A percentile compares a stretch with the other conserved stretches of the same genome.
phyloP scores from a whole-genome alignment of 2,329 filamentous ascomycete genomes.

The Nothophoma quercina region DNA sequence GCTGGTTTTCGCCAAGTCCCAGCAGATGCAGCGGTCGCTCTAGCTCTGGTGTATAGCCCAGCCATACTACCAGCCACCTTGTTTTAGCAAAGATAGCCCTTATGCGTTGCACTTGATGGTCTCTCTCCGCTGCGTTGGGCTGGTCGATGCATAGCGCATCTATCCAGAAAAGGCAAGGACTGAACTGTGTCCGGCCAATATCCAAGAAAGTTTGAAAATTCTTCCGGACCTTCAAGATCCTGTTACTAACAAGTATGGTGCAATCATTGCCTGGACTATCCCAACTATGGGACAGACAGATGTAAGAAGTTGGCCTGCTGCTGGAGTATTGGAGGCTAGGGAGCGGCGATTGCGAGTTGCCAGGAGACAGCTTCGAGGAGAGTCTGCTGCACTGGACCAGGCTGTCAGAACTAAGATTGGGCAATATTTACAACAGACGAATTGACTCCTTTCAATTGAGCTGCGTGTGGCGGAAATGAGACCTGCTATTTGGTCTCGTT shows the following conservation, averaged over 20 bases:
- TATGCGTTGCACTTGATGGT: slow-evolving; percentile 8
- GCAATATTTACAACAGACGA: neutral
- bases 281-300: neutral
- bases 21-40: neutral
- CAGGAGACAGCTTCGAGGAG: neutral
- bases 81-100: neutral
- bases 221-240: neutral
- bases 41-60: neutral
- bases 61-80: neutral
- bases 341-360: neutral
- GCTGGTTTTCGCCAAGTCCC: neutral
- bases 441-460: neutral
- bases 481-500: no score
- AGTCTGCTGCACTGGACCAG: neutral
- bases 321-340: neutral
- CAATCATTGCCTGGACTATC: neutral
- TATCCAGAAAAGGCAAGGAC: neutral
- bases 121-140: neutral
- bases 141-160: slow-evolving; percentile 6
- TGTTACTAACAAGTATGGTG: neutral
- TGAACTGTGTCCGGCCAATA: neutral
- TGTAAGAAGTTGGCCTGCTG: neutral
- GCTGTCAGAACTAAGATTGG: neutral
- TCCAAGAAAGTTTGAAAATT: neutral
- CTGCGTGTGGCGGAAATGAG: neutral